phyloP scores from a whole-genome alignment of 177 flowering plant species.

The Vitis hybrid region DNA sequence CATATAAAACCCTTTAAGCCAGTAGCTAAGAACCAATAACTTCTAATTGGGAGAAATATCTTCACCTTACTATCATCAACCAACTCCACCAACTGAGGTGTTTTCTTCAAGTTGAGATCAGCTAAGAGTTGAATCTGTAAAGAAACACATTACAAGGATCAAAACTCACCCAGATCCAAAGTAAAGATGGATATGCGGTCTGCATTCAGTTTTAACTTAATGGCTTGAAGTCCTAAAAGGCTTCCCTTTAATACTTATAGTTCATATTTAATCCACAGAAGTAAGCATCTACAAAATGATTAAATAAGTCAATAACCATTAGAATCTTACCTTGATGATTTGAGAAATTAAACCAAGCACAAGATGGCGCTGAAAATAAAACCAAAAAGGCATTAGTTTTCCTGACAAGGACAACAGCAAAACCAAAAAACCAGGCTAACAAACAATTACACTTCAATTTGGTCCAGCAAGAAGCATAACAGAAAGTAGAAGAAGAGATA shows the following conservation, averaged over 20 bases:
- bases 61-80: conserved; percentile 83
- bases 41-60: background rate
- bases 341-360: conserved; percentile 92
- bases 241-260: background rate
- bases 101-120: conserved; percentile 91
- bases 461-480: too few species aligned
- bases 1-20: background rate
- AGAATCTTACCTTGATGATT: conserved; percentile 71
- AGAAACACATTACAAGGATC: conserved; percentile 4
- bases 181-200: background rate
- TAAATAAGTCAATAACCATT: background rate
- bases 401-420: conserved; percentile 3
- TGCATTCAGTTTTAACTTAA: background rate
- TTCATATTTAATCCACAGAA: background rate
- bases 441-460: too few species aligned
- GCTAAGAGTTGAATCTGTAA: conserved; percentile 88
- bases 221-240: background rate
- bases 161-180: background rate
- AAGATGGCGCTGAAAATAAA: conserved; percentile 79
- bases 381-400: conserved; percentile 11
- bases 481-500: too few species aligned
- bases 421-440: background rate
- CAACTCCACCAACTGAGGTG: conserved; percentile 88
- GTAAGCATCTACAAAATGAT: background rate
- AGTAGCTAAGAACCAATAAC: background rate